phyloP scores from a whole-genome alignment of 176 grass and related monocot species.

The Cenchrus americanus region DNA sequence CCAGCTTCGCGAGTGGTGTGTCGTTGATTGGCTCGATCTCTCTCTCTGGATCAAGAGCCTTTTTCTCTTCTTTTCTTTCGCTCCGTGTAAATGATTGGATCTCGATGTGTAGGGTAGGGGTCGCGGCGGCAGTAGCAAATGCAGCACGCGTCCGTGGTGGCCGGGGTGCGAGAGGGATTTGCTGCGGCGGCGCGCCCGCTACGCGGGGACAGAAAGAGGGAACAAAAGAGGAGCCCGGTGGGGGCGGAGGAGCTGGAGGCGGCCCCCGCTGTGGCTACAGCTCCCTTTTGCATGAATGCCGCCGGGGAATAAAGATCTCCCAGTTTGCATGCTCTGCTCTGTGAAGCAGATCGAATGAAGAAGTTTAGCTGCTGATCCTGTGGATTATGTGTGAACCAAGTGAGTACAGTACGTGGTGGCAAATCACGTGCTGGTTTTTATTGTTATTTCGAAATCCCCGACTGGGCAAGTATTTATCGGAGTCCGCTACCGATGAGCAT shows the following conservation, averaged over 20 bases:
- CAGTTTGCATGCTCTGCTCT: background rate
- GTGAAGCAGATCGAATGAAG: too few species aligned
- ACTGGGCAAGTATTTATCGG: too few species aligned
- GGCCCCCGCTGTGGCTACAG: background rate
- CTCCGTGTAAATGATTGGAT: background rate
- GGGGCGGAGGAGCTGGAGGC: background rate
- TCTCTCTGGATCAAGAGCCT: too few species aligned
- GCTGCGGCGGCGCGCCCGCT: background rate
- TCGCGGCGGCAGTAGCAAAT: background rate
- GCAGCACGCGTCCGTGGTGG: background rate
- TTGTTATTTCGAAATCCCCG: too few species aligned
- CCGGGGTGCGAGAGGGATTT: background rate
- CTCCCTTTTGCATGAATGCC: background rate
- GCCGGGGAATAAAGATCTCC: background rate
- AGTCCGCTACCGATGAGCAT: too few species aligned
- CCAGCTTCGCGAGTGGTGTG: too few species aligned
- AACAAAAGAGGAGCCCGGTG: constrained; percentile 7
- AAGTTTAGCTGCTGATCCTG: too few species aligned
- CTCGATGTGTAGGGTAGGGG: background rate
- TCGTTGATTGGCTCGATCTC: too few species aligned
- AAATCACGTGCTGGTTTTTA: too few species aligned
- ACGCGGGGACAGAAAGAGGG: constrained; percentile 27
- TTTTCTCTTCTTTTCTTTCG: background rate
- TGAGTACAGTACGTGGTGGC: too few species aligned
- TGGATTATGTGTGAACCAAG: too few species aligned